phyloP scores from a whole-genome alignment of 73 alveolate species.

The Symbiodinium natans region DNA sequence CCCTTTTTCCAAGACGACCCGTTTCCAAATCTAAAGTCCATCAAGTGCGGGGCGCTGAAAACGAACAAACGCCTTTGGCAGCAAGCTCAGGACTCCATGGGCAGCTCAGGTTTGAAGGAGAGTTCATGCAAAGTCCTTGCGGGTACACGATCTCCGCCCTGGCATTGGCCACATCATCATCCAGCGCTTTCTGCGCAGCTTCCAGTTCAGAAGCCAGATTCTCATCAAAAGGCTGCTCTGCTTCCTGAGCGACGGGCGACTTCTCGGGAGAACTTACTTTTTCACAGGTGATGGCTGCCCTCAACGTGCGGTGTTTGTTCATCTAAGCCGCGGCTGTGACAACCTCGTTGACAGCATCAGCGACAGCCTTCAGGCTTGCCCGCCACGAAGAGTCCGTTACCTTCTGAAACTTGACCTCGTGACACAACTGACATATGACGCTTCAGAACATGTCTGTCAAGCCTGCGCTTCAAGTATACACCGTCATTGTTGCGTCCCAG shows the following conservation, averaged over 20 bases:
- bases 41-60: too few relatives aligned
- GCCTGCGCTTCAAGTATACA: too few relatives aligned
- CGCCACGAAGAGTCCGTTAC: slow-evolving; percentile 44
- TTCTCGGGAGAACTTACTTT: too few relatives aligned
- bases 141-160: slow-evolving; percentile 27
- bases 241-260: too few relatives aligned
- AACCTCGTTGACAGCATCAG: slow-evolving; percentile 19
- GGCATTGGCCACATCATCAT: background rate
- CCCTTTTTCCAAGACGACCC: background rate
- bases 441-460: background rate
- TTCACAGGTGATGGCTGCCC: too few relatives aligned
- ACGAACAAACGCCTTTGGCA: background rate
- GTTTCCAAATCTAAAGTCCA: background rate
- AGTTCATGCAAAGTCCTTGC: too few relatives aligned
- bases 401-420: slow-evolving; percentile 42
- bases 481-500: background rate
- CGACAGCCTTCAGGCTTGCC: slow-evolving; percentile 39
- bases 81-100: too few relatives aligned
- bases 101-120: too few relatives aligned
- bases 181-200: background rate
- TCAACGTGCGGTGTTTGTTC: too few relatives aligned
- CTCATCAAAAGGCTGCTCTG: background rate
- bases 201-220: background rate
- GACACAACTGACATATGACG: background rate
- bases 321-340: background rate